Percentiles rank a stretch among this genome's conserved stretches.
Evolutionary conservation across 2,329 filamentous ascomycete species (phyloP).

Genomic region (Aspergillus sp.): DNA sequence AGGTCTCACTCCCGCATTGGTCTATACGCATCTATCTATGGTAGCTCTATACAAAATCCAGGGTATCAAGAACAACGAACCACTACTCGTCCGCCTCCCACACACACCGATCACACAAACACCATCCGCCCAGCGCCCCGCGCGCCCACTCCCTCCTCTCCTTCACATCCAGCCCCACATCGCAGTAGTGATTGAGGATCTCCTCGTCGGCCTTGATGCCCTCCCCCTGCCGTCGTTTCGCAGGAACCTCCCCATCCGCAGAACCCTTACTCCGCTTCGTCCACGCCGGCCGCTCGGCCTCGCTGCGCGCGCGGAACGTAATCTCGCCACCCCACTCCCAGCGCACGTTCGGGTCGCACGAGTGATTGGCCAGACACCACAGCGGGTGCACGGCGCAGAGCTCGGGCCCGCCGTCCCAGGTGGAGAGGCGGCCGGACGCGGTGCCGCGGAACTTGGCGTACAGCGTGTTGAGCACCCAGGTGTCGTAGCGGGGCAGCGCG

Average conservation of each 20-base stretch:
- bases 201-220: conserved; percentile 74
- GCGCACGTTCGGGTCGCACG: conserved; percentile 88
- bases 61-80: not conserved
- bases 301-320: conserved; percentile 34
- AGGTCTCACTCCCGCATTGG: too few relatives aligned
- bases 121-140: conserved; percentile 84
- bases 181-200: conserved; percentile 92
- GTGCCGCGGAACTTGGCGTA: conserved; percentile 93
- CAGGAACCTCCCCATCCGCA: conserved; percentile 14
- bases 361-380: conserved; percentile 96
- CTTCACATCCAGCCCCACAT: conserved; percentile 73
- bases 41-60: not conserved
- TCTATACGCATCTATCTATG: not conserved
- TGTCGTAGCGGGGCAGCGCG: conserved; percentile 41
- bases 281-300: conserved; percentile 39
- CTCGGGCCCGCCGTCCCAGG: conserved; percentile 77
- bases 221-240: conserved; percentile 44
- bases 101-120: conserved; percentile 79
- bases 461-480: conserved; percentile 77
- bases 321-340: conserved; percentile 78
- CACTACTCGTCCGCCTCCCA: conserved; percentile 56
- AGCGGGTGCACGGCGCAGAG: conserved; percentile 91
- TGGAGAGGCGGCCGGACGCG: conserved; percentile 78
- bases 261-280: conserved; percentile 12
- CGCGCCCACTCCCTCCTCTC: conserved; percentile 84